These are phyloP conservation scores for Trypethelium eluteriae DNA, from an alignment of 495 filamentous ascomycete species.

Conservation along the genomic window DNA sequence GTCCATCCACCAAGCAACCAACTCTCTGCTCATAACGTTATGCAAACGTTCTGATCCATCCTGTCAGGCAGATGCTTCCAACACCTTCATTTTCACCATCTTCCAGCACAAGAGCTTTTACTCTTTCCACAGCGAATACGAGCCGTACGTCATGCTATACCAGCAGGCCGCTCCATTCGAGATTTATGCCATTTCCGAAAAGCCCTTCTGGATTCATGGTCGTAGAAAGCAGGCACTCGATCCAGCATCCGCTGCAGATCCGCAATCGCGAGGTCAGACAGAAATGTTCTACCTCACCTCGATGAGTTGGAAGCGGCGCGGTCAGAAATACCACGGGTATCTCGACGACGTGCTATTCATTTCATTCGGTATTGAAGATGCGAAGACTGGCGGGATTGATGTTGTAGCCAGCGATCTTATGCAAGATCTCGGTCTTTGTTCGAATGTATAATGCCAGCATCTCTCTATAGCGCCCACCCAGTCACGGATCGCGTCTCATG, in stretches of 20 bases:
- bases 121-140: constrained; percentile 42
- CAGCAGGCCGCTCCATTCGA: constrained; percentile 41
- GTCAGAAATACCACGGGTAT: constrained; percentile 43
- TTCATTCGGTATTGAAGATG: constrained; percentile 46
- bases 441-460: not conserved
- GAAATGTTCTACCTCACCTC: constrained; percentile 48
- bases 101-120: constrained; percentile 47
- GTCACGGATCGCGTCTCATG: not conserved
- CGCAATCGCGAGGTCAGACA: constrained; percentile 20
- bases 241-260: not conserved
- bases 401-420: constrained; percentile 43
- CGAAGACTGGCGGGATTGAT: constrained; percentile 39
- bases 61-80: constrained; percentile 36
- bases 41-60: constrained; percentile 41
- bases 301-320: constrained; percentile 44
- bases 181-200: constrained; percentile 42
- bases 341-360: constrained; percentile 45
- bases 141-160: constrained; percentile 49
- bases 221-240: constrained; percentile 21
- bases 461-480: not conserved
- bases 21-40: constrained; percentile 46
- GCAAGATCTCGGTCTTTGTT: constrained; percentile 34
- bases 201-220: constrained; percentile 48
- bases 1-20: constrained; percentile 50
- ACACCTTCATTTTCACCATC: constrained; percentile 46